Evolutionary conservation across 2,329 filamentous ascomycete species (phyloP), one percentile per base, ranked within the genome.

Genomic region (Sporothrix protearum): DNA sequence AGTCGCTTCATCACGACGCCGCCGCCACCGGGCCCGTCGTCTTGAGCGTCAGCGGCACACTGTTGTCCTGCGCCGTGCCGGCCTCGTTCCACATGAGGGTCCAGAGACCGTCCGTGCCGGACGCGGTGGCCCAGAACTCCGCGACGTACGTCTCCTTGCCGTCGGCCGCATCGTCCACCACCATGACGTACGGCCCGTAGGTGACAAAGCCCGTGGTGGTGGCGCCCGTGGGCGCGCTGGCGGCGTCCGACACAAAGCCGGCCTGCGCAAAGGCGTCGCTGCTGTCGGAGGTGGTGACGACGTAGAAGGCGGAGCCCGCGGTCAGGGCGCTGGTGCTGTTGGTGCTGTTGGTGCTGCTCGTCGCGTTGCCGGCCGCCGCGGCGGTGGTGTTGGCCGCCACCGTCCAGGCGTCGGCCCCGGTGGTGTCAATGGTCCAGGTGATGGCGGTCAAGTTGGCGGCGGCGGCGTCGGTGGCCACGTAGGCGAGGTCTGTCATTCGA

Each of bases 81-180:
- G 28, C 47, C 25, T 64, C n/a, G 71, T 73, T 72, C 72, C 72
- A 73, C 68, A 70, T 72, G 14, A 73, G 68, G n/a, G 63, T 16
- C 72, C 72, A 73, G 1, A 73, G 39, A 16, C 71, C 71, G 9
- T 49, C 33, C 12, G 63, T 59, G 45, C 39, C 66, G 30, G 45
- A 71, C 22, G 28, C 19, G 9, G 28, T 25, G 6, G 68, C 72
- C 68, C 68, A 71, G 68, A 73, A 73, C 47, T 73, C 69, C 30
- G 69, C 68, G 4, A 70, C 42, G 19, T 70, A 70, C 39, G 28
- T 36, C n/a, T 30, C 1, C n/a, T 69, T 42, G 25, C 36, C 49
- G 19, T n/a, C 33, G 4, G n/a, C 1, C 30, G 12, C 19, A 2
- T 63, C 42, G 4, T 22, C 8, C 10, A 45, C 9, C 16, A 67